Evolutionary conservation across 1,284 basidiomycete genomes (phyloP), one percentile per base, ranked within the genome.

Genomic region (Melampsora americana): DNA sequence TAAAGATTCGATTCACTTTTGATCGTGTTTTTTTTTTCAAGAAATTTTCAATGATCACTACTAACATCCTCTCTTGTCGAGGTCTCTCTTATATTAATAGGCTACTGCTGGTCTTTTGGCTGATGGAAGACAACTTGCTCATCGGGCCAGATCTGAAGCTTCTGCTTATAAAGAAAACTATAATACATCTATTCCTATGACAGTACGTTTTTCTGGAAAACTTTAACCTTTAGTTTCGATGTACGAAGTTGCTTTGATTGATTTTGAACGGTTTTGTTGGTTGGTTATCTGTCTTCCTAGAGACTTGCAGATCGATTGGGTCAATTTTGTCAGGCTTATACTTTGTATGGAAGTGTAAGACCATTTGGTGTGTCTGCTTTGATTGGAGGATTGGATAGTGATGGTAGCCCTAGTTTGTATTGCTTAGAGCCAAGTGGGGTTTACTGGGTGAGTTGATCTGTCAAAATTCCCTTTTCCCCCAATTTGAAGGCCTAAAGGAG

Each of bases 361-460:
- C 96, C 96, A 0, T 99, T 99, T 80, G 96, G 96, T 18, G 90
- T 95, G 79, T 93, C 93, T 80, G 90, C 94, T 28, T 91, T 99
- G 81, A 85, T 99, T 23, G 95, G 90, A 56, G 90, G 91, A 12
- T 87, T 95, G 7, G 96, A 99, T 86, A 91, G 92, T 83, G 87
- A 87, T 56, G 94, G 94, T 16, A 79, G 80, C 2, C 94, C 96
- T 69, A 86, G 88, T 70, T 86, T 99, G 35, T 97, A 89, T 84
- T 90, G 96, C 78, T 87, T 99, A 72, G 96, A 99, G 84, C 96
- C 96, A 1, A 95, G 92, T 80, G 96, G 96, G 48, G 90, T 96
- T 30, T 94, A 90, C 84, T 92, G 90, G 84, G 92, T 92, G 79
- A 77, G 89, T 86, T 6, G 7, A 14, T 28, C 2, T 26, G 9